Evolutionary conservation across 805 yeast genomes (phyloP), one percentile per base, ranked within the genome.

Genomic region (Kazachstania taianensis): DNA sequence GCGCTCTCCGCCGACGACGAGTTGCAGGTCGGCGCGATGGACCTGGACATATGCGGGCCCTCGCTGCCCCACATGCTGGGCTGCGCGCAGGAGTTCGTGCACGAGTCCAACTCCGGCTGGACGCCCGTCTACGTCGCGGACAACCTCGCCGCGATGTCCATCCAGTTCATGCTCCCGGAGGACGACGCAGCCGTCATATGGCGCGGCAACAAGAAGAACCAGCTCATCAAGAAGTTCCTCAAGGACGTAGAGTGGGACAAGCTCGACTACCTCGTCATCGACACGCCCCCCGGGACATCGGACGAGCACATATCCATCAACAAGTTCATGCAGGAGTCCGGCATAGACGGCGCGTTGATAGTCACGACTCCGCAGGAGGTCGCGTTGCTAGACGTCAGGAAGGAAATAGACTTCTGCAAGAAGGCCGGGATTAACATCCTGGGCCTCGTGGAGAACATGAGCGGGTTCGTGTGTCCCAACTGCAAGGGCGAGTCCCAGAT

Each of bases 341-440:
- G 96, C 0, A 77, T 92, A 2, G 96, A 89, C 55, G 99, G 99
- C 1, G 98, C 98, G 0, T 66, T 92, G 20, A 71, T 92, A 2
- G 92, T 92, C 24, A 89, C 98, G 0, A 92, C 98, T 0, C 98
- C 99, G 0, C 99, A 92, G 59, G 99, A 92, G 57, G 97, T 89
- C 15, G 94, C 98, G 0, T 63, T 92, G 28, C 62, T 92, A 31
- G 99, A 92, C 53, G 99, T 92, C 4, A 67, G 99, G 38, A 92
- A 92, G 59, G 98, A 92, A 53, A 83, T 92, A 15, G 94, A 89
- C 54, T 92, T 92, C 50, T 92, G 98, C 59, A 69, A 76, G 29
- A 92, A 92, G 57, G 97, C 97, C 2, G 78, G 77, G 2, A 86
- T 92, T 42, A 78, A 71, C 41, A 72, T 92, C 3, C 58, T 92